These are phyloP conservation scores for Hirsutella thompsonii DNA, from an alignment of 2,329 filamentous ascomycete genomes.

Conservation along the genomic window DNA sequence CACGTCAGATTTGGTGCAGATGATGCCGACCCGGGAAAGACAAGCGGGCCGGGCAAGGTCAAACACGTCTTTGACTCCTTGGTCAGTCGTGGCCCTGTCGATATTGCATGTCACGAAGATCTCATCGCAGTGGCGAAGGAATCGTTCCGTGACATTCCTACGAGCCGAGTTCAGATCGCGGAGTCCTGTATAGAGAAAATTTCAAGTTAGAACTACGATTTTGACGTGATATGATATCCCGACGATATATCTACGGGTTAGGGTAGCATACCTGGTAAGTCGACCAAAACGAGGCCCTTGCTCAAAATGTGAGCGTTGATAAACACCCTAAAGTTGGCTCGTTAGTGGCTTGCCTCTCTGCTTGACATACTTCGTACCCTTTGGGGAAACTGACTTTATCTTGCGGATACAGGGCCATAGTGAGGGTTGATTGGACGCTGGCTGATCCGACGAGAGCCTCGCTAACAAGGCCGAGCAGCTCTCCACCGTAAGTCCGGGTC, in stretches of 20 bases:
- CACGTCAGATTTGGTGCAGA: slow-evolving; percentile 30
- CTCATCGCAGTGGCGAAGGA: slow-evolving; percentile 30
- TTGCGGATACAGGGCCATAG: slow-evolving; percentile 32
- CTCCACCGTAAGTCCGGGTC: slow-evolving; percentile 4
- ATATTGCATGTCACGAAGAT: slow-evolving; percentile 31
- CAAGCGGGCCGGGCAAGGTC: slow-evolving; percentile 22
- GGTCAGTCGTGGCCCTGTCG: slow-evolving; percentile 26
- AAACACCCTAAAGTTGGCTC: slow-evolving; percentile 21
- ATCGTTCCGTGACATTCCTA: slow-evolving; percentile 28
- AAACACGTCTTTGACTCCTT: slow-evolving; percentile 25
- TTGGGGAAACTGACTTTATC: slow-evolving; percentile 19
- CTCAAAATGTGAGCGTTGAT: slow-evolving; percentile 31
- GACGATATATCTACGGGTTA: not conserved
- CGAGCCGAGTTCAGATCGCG: slow-evolving; percentile 32
- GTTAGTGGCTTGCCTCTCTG: too few relatives aligned
- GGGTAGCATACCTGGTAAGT: slow-evolving; percentile 34
- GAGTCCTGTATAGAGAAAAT: slow-evolving; percentile 22
- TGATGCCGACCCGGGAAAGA: slow-evolving; percentile 27
- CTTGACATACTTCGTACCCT: not conserved
- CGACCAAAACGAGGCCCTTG: slow-evolving; percentile 32
- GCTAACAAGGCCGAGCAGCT: slow-evolving; percentile 20
- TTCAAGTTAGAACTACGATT: not conserved
- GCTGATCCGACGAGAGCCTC: slow-evolving; percentile 23
- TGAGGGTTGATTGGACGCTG: slow-evolving; percentile 7
- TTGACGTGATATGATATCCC: too few relatives aligned